Evolutionary conservation across 78 protist species (phyloP).

Genomic region (slime mould (Dictyostelium discoideum)): dicty_2.7 NC_007089.4:2612001-2612500

Average conservation of each 20-base stretch:
- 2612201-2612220: background rate
- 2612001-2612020: conserved; percentile 5
- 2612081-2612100: background rate
- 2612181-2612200: conserved; percentile 1
- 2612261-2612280: background rate
- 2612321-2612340: background rate
- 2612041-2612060: conserved; percentile 6
- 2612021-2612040: background rate
- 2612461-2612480: background rate
- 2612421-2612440: background rate
- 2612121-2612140: background rate
- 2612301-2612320: background rate
- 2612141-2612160: background rate
- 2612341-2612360: background rate
- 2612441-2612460: conserved; percentile 1
- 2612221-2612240: background rate
- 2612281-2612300: background rate
- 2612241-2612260: background rate
- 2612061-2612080: background rate
- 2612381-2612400: background rate
- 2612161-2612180: background rate
- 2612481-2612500: background rate
- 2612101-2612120: background rate
- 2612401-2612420: background rate
- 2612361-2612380: background rate